Conservation (phyloP, 2,329 filamentous ascomycete species). For the Sporothrix pallida region DNA sequence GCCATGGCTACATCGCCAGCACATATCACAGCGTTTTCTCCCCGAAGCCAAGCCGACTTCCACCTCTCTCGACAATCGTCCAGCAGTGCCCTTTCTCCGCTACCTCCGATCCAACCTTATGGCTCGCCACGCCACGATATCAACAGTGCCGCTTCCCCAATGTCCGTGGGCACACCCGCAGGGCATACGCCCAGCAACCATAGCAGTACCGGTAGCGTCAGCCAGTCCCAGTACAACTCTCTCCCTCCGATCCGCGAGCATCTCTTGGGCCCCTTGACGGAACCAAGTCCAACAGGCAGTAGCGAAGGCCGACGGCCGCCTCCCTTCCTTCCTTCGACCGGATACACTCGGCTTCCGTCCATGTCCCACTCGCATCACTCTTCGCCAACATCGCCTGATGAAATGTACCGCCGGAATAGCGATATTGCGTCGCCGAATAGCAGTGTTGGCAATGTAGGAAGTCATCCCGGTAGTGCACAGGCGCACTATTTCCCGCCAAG, state of each 20-base stretch:
- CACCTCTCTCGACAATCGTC: not conserved
- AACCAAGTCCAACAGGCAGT: constrained; percentile 23
- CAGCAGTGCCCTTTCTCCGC: constrained; percentile 32
- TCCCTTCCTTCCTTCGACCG: constrained; percentile 43
- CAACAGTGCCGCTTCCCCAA: constrained; percentile 39
- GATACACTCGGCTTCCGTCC: constrained; percentile 45
- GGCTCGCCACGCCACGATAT: constrained; percentile 50
- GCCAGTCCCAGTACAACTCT: not conserved
- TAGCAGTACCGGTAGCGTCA: not conserved
- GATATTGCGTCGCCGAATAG: constrained; percentile 55
- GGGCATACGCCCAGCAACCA: not conserved
- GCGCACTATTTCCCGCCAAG: constrained; percentile 43
- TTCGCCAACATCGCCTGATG: constrained; percentile 58
- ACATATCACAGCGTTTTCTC: constrained; percentile 1
- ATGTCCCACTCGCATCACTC: constrained; percentile 46
- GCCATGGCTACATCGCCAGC: constrained; percentile 9
- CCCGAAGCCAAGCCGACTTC: constrained; percentile 1
- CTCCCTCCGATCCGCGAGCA: constrained; percentile 27
- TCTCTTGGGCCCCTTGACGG: not conserved
- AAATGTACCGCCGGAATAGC: constrained; percentile 49
- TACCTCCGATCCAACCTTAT: constrained; percentile 46
- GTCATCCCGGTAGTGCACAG: constrained; percentile 45
- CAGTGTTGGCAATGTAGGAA: constrained; percentile 40
- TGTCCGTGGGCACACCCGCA: not conserved
- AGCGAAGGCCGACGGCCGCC: not conserved